phyloP scores from a whole-genome alignment of 140 eudicot species.

The Senecio squalidus region DNA sequence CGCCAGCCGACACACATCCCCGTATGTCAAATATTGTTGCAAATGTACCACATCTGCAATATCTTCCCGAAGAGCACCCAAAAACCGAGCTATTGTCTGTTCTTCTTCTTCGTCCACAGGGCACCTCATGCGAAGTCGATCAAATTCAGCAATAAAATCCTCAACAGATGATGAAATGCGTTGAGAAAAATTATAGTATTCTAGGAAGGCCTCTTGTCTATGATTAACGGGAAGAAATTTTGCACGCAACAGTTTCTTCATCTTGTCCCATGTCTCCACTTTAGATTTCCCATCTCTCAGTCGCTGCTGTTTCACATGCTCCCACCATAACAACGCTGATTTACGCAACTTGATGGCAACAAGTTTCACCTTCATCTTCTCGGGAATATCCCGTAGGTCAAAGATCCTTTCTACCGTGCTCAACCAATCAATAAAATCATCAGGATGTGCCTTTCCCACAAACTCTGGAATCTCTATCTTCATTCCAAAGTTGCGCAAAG shows the following conservation, averaged over 20 bases:
- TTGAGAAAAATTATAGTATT: background rate
- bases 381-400: slow-evolving; percentile 1
- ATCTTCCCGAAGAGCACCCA: background rate
- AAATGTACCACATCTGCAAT: background rate
- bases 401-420: slow-evolving; percentile 1
- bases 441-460: slow-evolving; percentile 3
- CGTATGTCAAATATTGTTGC: slow-evolving; percentile 10
- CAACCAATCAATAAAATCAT: too few species aligned
- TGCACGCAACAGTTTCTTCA: background rate
- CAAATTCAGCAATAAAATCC: too few species aligned
- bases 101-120: slow-evolving; percentile 11
- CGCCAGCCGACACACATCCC: background rate
- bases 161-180: background rate
- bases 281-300: slow-evolving; percentile 1
- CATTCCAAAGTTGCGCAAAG: slow-evolving; percentile 1
- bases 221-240: background rate
- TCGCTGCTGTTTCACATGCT: slow-evolving; percentile 3
- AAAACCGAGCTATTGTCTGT: background rate
- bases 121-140: slow-evolving; percentile 9
- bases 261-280: background rate
- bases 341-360: slow-evolving; percentile 1
- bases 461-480: background rate
- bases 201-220: background rate
- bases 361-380: background rate
- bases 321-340: slow-evolving; percentile 10